Conservation (phyloP, 108 stramenopile genomes). For the Cyclotella sp. region DNA sequence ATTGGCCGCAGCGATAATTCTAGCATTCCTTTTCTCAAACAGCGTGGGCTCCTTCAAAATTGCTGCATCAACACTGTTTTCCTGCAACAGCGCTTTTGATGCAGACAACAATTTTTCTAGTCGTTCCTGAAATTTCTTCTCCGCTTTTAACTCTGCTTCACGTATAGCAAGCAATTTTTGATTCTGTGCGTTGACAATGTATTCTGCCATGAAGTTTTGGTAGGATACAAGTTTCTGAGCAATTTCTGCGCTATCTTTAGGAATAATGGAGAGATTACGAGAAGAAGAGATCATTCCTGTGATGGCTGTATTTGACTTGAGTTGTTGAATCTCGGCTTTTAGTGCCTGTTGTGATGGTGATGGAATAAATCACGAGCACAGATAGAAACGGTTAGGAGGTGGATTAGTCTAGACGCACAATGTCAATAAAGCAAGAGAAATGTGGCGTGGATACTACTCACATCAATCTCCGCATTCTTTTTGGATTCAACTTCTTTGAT, state of each 20-base stretch:
- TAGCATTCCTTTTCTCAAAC: constrained; percentile 50
- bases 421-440: too few species aligned
- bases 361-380: too few species aligned
- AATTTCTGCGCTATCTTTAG: constrained; percentile 30
- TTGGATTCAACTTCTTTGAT: constrained; percentile 65
- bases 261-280: constrained; percentile 21
- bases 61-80: constrained; percentile 7
- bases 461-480: constrained; percentile 78
- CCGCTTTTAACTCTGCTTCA: constrained; percentile 60
- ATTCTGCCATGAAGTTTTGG: constrained; percentile 81
- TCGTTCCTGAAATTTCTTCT: constrained; percentile 53
- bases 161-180: constrained; percentile 48
- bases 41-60: constrained; percentile 23
- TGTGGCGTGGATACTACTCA: constrained; percentile 27
- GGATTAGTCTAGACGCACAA: not conserved
- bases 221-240: constrained; percentile 64
- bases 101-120: constrained; percentile 34
- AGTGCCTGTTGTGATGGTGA: constrained; percentile 52
- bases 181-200: constrained; percentile 78
- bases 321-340: constrained; percentile 55
- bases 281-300: constrained; percentile 22
- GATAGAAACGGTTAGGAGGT: not conserved
- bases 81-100: not conserved
- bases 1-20: constrained; percentile 36
- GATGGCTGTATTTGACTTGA: constrained; percentile 45